Evolutionary conservation across 1,284 basidiomycete species (phyloP).

Genomic region (Uromyces viciae-fabae): DNA sequence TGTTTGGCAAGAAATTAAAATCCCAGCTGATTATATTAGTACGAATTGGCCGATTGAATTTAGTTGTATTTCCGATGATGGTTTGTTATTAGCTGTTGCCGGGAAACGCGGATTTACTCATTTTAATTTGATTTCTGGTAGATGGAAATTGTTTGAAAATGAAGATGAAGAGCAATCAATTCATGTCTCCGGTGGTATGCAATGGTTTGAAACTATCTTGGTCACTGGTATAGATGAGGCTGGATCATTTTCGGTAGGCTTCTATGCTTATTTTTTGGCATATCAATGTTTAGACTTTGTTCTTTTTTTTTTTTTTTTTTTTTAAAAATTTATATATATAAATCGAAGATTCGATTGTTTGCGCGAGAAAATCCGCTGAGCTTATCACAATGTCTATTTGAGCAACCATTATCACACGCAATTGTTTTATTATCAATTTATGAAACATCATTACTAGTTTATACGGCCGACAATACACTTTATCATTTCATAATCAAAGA

Average conservation of each 20-base stretch:
- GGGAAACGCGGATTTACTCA: constrained; percentile 86
- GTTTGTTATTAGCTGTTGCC: constrained; percentile 85
- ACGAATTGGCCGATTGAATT: constrained; percentile 93
- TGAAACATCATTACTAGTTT: constrained; percentile 93
- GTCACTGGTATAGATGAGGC: constrained; percentile 74
- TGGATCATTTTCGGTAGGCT: constrained; percentile 27
- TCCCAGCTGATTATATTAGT: constrained; percentile 83
- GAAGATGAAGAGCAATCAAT: constrained; percentile 86
- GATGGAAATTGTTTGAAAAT: constrained; percentile 87
- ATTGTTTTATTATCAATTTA: constrained; percentile 83
- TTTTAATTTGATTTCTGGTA: constrained; percentile 85
- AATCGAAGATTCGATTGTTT: constrained; percentile 77
- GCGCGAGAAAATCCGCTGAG: constrained; percentile 90
- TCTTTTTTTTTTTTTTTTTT: not conserved
- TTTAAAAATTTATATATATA: not conserved
- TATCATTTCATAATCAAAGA: constrained; percentile 76
- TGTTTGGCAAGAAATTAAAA: constrained; percentile 90
- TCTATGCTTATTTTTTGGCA: not conserved
- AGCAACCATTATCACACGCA: constrained; percentile 71
- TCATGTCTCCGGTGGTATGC: constrained; percentile 78
- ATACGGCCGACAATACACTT: constrained; percentile 92
- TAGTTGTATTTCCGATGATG: constrained; percentile 85
- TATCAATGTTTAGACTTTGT: not conserved
- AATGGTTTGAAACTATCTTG: constrained; percentile 96
- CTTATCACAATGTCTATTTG: constrained; percentile 76